Conservation (phyloP, 495 filamentous ascomycete species). For the Apodospora peruviana region DNA sequence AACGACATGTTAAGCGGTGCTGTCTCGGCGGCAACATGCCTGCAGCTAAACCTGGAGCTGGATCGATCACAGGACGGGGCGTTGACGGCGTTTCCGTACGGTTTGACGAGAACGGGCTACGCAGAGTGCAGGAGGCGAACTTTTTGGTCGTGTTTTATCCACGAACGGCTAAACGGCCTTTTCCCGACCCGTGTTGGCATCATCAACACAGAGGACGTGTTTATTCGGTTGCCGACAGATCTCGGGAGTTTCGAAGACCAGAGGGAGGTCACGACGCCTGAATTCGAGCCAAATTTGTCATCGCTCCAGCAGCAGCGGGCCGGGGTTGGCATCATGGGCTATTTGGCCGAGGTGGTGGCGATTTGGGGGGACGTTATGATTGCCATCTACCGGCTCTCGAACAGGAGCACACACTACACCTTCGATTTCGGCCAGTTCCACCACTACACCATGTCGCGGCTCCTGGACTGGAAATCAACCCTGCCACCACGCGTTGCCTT, state of each 20-base stretch:
- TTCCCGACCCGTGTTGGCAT: slow-evolving; percentile 42
- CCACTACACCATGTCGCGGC: slow-evolving; percentile 36
- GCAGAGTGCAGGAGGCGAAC: slow-evolving; percentile 61
- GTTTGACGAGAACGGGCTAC: slow-evolving; percentile 50
- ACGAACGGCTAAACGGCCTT: slow-evolving; percentile 58
- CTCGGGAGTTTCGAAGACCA: slow-evolving; percentile 54
- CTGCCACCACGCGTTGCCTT: slow-evolving; percentile 40
- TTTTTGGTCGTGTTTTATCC: slow-evolving; percentile 60
- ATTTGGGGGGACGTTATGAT: slow-evolving; percentile 61
- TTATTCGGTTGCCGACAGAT: slow-evolving; percentile 57
- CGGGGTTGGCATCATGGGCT: slow-evolving; percentile 50
- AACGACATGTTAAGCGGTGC: slow-evolving; percentile 58
- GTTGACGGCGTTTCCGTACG: slow-evolving; percentile 46
- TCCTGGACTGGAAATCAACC: slow-evolving; percentile 48
- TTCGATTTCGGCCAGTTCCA: slow-evolving; percentile 47
- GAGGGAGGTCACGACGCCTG: slow-evolving; percentile 45
- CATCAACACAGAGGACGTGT: slow-evolving; percentile 50
- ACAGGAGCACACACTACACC: slow-evolving; percentile 35
- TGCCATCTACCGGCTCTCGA: slow-evolving; percentile 48
- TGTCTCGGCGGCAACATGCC: slow-evolving; percentile 48
- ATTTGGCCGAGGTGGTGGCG: slow-evolving; percentile 53
- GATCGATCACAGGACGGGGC: slow-evolving; percentile 44
- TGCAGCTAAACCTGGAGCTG: slow-evolving; percentile 58
- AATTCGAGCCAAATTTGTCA: slow-evolving; percentile 46
- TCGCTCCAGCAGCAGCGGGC: slow-evolving; percentile 8